Evolutionary conservation across 202 grass and related monocot genomes (phyloP), one percentile per base, ranked within the genome.

Genomic region (Panicum hallii): DNA sequence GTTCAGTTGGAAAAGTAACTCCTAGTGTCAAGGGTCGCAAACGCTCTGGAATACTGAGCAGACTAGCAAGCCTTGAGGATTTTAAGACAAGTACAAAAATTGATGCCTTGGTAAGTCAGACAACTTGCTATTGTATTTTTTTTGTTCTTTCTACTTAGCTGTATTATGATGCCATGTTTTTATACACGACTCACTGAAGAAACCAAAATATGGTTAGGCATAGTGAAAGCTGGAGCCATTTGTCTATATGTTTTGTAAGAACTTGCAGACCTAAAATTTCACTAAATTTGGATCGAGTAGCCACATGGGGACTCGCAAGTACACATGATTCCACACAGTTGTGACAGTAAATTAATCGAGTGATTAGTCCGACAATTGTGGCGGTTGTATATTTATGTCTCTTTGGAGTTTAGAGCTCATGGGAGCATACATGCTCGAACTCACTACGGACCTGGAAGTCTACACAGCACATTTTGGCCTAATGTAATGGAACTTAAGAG

Each of bases 11-110:
- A 77, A 90, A 82, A 73, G 41, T 79, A 26, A 73, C 89, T 79
- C 45, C 44, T 85, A 77, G 43, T 74, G 63, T 77, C 32, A 95
- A 95, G 81, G 76, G 93, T 54, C 68, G 70, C 80, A 99, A 91
- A 84, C 65, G 79, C 70, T 91, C 93, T 65, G 90, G 96, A 74
- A 99, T 99, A 87, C 78, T 99, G 68, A 75, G 77, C 76, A 93
- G 93, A 70, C 57, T 99, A 82, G 84, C 84, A 49, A 77, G 20
- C 70, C 84, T 96, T 70, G 69, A 67, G 46, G 84, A 89, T 80
- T 99, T 96, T 68, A 90, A 94, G 84, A 94, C 93, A 2, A 96
- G 93, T 79, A 96, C 97, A 44, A 99, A 99, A 82, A 99, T 99
- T 57, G 97, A 99, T 83, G 97, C 97, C 3, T 89, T 96, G 97